Base-by-base conservation (phyloP, 1,284 basidiomycete genomes). In the Cutaneotrichosporon cavernicola region DNA sequence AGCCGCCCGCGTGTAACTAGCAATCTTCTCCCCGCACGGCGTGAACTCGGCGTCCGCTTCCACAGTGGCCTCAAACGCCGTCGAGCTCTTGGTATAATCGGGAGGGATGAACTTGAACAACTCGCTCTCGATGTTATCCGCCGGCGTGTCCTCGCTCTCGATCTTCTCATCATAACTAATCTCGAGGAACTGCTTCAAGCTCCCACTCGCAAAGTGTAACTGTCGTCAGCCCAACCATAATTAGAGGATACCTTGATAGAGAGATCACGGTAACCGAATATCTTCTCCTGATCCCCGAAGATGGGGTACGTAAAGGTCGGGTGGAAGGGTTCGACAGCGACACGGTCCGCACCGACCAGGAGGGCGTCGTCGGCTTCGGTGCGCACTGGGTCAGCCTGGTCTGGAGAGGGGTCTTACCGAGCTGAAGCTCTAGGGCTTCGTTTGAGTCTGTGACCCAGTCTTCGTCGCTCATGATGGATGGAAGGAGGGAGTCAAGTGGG, bases 201-300 rank as follows among this genome's bases (percentile, higher is more conserved):
- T 92, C 4, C 92, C 94, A 0, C 93, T 97, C 0, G 94, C 85
- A 76, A 97, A 90, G 68, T 87, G 85, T 56, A 97, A 83, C 90
- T 89, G 75, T 30, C 31, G 60, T 34, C 8, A 46, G 50, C 32
- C 49, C 34, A 16, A 18, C 31, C 36, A n/a, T 40, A 11, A 13
- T 21, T 14, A 13, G 7, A 38, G 43, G 88, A 70, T 75, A 95
- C 92, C 77, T 95, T 87, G 70, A 97, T 89, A 38, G 85, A 80
- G 61, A 97, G 83, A 72, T 88, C 88, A 67, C 87, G 85, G 81
- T 97, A 99, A 3, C 96, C 96, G 78, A 96, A 99, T 70, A 99
- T 90, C 80, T 89, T 95, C 82, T 99, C 94, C 62, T 96, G 90
- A 73, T 97, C 92, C 60, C 96, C 96, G 76, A 90, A 98, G 78